phyloP scores from a whole-genome alignment of 1,139 yeast species.

The Debaryomyces psychrophilus region DNA sequence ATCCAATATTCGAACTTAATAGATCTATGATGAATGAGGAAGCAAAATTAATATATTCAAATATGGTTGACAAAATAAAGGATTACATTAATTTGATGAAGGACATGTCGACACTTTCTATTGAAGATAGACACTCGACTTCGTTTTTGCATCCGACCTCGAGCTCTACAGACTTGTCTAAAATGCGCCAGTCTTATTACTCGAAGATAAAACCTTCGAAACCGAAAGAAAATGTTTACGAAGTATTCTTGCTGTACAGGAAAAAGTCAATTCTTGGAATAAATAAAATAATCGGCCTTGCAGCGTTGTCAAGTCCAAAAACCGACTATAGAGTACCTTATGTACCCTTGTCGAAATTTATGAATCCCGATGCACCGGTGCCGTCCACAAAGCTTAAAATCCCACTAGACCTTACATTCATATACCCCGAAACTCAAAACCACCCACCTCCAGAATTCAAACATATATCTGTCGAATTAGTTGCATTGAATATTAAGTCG shows the following conservation, averaged over 20 bases:
- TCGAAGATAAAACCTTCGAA: slow-evolving; percentile 20
- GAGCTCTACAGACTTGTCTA: slow-evolving; percentile 29
- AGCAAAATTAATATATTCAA: slow-evolving; percentile 32
- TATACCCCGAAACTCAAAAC: slow-evolving; percentile 23
- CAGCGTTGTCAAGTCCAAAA: slow-evolving; percentile 38
- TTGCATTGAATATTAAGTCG: slow-evolving; percentile 36
- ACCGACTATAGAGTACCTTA: slow-evolving; percentile 30
- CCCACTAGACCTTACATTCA: slow-evolving; percentile 33
- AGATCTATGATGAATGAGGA: slow-evolving; percentile 37
- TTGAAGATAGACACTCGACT: slow-evolving; percentile 8
- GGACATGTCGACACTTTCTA: slow-evolving; percentile 18
- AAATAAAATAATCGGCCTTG: slow-evolving; percentile 36
- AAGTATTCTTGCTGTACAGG: slow-evolving; percentile 36
- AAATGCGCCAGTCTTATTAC: slow-evolving; percentile 36
- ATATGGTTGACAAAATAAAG: slow-evolving; percentile 30
- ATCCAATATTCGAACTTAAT: slow-evolving; percentile 31
- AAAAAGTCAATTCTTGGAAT: slow-evolving; percentile 36
- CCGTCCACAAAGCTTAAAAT: slow-evolving; percentile 23
- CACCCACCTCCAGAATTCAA: slow-evolving; percentile 33
- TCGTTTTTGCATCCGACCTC: slow-evolving; percentile 20
- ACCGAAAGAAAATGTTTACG: slow-evolving; percentile 22
- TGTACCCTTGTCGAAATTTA: slow-evolving; percentile 19
- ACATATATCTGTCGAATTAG: slow-evolving; percentile 35
- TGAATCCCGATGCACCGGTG: slow-evolving; percentile 12
- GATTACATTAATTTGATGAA: slow-evolving; percentile 30